These are phyloP conservation scores for Aspergillus terreus DNA, from an alignment of 2,329 filamentous ascomycete genomes.

Conservation along the genomic window DNA sequence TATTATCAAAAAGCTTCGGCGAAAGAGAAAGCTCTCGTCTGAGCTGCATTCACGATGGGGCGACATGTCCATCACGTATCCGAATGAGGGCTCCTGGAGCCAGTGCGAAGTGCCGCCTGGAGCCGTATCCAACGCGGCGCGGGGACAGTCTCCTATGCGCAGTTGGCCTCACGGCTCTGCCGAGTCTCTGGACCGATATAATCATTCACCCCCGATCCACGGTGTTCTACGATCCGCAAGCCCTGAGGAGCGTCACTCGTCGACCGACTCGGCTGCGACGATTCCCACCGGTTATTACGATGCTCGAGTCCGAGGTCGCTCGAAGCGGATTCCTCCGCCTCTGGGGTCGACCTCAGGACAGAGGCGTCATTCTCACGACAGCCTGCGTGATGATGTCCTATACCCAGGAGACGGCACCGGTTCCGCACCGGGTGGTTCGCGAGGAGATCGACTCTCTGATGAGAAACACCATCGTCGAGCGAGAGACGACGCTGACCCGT, in stretches of 20 bases:
- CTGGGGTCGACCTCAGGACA: neutral
- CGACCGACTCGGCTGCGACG: slow-evolving; percentile 13
- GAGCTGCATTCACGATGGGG: slow-evolving; percentile 40
- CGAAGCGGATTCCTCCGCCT: slow-evolving; percentile 7
- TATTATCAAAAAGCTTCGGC: slow-evolving; percentile 29
- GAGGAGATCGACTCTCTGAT: neutral
- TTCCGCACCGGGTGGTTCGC: slow-evolving; percentile 1
- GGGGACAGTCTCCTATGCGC: slow-evolving; percentile 8
- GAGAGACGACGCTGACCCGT: slow-evolving; percentile 16
- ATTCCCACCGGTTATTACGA: slow-evolving; percentile 31
- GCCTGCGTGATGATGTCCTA: slow-evolving; percentile 15
- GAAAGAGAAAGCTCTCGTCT: slow-evolving; percentile 33
- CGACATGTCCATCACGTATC: slow-evolving; percentile 38
- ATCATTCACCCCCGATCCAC: slow-evolving; percentile 3
- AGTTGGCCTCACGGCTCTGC: slow-evolving; percentile 11
- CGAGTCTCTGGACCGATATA: slow-evolving; percentile 8
- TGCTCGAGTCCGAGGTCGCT: slow-evolving; percentile 23
- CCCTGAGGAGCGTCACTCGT: slow-evolving; percentile 4
- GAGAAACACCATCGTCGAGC: neutral
- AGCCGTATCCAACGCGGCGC: slow-evolving; percentile 8
- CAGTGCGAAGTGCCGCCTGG: slow-evolving; percentile 30
- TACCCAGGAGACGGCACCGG: neutral
- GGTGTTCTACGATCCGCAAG: neutral
- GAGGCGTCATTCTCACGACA: slow-evolving; percentile 9
- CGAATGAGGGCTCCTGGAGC: slow-evolving; percentile 41